Evolutionary conservation across 2,329 filamentous ascomycete species (phyloP).

Genomic region (Mollisia scopiformis): DNA sequence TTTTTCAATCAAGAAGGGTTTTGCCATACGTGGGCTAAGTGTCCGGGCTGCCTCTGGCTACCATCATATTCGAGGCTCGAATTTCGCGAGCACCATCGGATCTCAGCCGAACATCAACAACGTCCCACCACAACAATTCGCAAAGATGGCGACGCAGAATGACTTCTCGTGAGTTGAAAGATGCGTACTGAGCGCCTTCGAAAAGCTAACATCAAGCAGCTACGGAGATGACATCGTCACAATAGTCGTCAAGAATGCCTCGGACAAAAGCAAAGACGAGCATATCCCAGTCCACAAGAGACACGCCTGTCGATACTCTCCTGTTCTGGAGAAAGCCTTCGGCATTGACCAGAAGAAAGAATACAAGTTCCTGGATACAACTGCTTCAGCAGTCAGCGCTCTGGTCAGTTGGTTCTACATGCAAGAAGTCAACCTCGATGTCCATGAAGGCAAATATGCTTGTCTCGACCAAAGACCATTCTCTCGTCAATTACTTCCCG

Average conservation of each 20-base stretch:
- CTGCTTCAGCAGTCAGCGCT: background rate
- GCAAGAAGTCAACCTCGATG: background rate
- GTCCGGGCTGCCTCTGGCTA: no score
- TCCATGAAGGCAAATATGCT: no score
- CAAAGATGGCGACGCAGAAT: background rate
- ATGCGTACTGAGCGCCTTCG: background rate
- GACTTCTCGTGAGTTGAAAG: background rate
- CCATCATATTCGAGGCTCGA: no score
- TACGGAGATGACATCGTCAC: background rate
- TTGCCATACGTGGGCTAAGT: no score
- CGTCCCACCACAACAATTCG: background rate
- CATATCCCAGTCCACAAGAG: background rate
- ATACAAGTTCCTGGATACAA: background rate
- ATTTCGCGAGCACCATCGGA: background rate
- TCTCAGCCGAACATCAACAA: background rate
- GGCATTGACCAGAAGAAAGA: background rate
- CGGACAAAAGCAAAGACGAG: background rate
- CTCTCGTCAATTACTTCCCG: background rate
- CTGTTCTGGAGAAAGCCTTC: background rate
- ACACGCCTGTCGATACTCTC: background rate
- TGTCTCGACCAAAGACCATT: background rate
- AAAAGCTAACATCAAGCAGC: background rate
- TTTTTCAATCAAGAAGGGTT: no score
- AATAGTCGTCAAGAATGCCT: background rate
- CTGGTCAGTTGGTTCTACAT: background rate